phyloP scores from a whole-genome alignment of 108 stramenopile species.

The Tribonema minus region DNA sequence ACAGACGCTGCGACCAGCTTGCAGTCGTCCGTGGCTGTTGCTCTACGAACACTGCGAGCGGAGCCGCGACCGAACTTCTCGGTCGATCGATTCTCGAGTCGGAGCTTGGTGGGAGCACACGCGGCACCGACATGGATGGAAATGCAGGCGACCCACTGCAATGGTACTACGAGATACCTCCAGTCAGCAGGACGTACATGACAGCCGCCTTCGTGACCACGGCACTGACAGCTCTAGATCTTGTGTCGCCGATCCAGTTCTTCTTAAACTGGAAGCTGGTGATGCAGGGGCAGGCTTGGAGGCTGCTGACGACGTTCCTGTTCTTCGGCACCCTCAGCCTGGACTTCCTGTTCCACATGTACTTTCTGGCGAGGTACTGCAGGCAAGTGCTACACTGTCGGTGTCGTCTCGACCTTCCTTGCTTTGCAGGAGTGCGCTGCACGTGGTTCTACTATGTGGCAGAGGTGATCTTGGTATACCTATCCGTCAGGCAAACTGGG shows the following conservation, averaged over 20 bases:
- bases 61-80: no score
- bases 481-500: no score
- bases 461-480: no score
- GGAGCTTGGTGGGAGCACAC: no score
- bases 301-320: conserved; percentile 84
- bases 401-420: not conserved
- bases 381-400: no score
- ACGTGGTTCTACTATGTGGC: no score
- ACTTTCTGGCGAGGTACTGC: conserved; percentile 77
- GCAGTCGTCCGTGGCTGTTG: no score
- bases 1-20: no score
- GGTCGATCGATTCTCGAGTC: no score
- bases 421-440: not conserved
- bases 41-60: no score
- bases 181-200: conserved; percentile 84
- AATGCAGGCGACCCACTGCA: conserved; percentile 23
- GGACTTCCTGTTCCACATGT: conserved; percentile 98
- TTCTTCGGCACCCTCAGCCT: conserved; percentile 94
- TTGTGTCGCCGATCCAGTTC: conserved; percentile 76
- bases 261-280: conserved; percentile 78
- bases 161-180: conserved; percentile 93
- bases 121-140: no score
- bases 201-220: conserved; percentile 90
- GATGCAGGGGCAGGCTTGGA: conserved; percentile 80
- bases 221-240: conserved; percentile 72